Evolutionary conservation across 768 basidiomycete genomes (phyloP), one percentile per base, ranked within the genome.

Genomic region (Crepidotus variabilis): DNA sequence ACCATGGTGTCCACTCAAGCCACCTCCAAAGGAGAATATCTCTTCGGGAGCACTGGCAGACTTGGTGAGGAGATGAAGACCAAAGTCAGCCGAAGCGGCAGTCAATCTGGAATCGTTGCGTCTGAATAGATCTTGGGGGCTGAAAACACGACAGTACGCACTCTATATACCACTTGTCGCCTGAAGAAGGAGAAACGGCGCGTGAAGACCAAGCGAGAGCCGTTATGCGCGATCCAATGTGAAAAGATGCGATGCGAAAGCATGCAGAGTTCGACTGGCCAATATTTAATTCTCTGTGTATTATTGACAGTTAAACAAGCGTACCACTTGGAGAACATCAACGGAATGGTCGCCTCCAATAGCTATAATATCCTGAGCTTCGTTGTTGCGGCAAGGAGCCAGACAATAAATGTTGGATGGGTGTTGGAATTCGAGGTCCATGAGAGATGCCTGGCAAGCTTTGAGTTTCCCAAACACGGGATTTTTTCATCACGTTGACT

Each of bases 1-100:
- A 36, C 85, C 87, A 67, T 91, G 89, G 63, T 93, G 91, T 1
- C 90, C 91, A 60, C 85, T 90, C 32, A 90, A 73, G 1, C 89
- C 89, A 2, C 90, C 90, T 23, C 89, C 91, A 63, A 93, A 92
- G 6, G 81, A 70, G 58, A 86, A 89, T 50, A 86, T 71, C 56
- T 76, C 68, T 62, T 89, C 86, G 11, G 69, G 69, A 5, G 70
- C 67, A 13, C 69, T 67, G 2, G 76, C 70, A 0, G 78, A 72
- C 65, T 84, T 88, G 45, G 83, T 83, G 60, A 92, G 78, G 21
- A 88, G 72, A 66, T 88, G 86, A 0, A 93, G 76, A 39, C 86
- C 81, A 65, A 83, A 88, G 71, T 92, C 85, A 28, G 79, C 75
- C 16, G 80, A 78, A 8, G 90, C 89, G 33, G 81, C 86, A 7